These are phyloP conservation scores for Nannizziopsis barbatae DNA, from an alignment of 2,329 filamentous ascomycete genomes.

Conservation along the genomic window DNA sequence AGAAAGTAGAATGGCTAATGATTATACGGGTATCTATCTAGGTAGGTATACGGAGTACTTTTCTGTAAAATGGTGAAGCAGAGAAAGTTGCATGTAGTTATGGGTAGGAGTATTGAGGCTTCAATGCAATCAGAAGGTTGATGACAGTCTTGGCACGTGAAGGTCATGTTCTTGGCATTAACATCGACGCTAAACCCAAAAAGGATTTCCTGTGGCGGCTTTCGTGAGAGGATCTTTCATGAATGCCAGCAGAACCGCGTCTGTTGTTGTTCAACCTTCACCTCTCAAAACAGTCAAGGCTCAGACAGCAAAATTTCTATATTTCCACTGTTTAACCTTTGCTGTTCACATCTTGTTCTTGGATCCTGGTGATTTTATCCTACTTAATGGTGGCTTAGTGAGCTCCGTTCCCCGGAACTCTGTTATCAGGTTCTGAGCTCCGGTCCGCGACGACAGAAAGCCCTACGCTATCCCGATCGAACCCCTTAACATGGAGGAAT, in stretches of 20 bases:
- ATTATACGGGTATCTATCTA: no score
- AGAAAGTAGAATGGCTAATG: no score
- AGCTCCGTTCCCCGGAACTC: slow-evolving; percentile 2
- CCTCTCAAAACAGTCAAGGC: background rate
- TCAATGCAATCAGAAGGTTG: no score
- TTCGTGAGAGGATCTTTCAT: slow-evolving; percentile 6
- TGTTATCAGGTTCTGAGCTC: background rate
- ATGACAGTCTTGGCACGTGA: background rate
- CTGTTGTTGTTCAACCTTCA: background rate
- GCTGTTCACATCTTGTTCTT: background rate
- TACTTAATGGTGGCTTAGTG: slow-evolving; percentile 3
- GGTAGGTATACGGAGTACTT: no score
- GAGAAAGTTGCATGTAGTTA: no score
- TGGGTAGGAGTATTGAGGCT: no score
- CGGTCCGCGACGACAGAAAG: background rate
- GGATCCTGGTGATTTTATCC: background rate
- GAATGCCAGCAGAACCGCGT: slow-evolving; percentile 2
- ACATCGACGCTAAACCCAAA: slow-evolving; percentile 7
- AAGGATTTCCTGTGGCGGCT: slow-evolving; percentile 7
- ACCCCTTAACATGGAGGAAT: slow-evolving; percentile 29
- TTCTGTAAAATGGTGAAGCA: no score
- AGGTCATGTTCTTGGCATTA: slow-evolving; percentile 8
- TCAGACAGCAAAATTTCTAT: background rate
- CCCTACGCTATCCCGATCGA: background rate
- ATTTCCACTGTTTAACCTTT: background rate